These are phyloP conservation scores for Xylaria castorea DNA, from an alignment of 495 filamentous ascomycete genomes.

Conservation along the genomic window DNA sequence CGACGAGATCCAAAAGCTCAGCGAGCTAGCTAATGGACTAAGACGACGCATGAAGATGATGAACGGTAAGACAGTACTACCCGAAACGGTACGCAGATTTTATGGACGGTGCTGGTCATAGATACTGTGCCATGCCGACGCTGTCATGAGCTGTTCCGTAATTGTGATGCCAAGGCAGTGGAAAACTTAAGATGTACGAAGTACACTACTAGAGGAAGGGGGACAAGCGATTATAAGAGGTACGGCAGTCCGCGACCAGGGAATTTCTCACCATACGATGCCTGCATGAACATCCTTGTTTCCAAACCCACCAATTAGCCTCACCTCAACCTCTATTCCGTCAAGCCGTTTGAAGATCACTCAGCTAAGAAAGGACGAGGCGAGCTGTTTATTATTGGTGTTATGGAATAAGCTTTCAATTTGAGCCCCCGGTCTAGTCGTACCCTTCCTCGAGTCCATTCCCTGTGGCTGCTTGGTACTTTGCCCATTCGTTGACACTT, in stretches of 20 bases:
- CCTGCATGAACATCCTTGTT: constrained; percentile 25
- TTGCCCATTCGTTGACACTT: neutral
- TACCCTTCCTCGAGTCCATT: neutral
- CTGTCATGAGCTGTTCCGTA: neutral
- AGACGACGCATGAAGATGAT: neutral
- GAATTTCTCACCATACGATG: constrained; percentile 9
- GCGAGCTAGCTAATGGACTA: neutral
- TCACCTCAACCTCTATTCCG: constrained; percentile 19
- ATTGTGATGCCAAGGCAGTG: constrained; percentile 18
- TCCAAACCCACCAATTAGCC: constrained; percentile 22
- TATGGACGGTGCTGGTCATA: neutral
- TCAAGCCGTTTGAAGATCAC: constrained; percentile 27
- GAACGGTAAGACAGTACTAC: neutral
- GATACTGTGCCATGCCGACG: neutral
- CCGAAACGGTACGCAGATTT: neutral
- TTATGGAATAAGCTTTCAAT: constrained; percentile 19
- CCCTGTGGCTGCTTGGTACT: constrained; percentile 11
- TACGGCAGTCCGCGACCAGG: constrained; percentile 19
- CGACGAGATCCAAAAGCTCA: neutral
- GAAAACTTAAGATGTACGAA: neutral
- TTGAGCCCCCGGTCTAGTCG: constrained; percentile 2
- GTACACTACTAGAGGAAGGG: constrained; percentile 18
- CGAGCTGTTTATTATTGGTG: constrained; percentile 25
- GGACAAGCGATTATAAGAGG: constrained; percentile 24
- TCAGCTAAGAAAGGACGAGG: constrained; percentile 25